phyloP scores from a whole-genome alignment of 2,329 filamentous ascomycete species.

The Exophiala phaeomuriformis region DNA sequence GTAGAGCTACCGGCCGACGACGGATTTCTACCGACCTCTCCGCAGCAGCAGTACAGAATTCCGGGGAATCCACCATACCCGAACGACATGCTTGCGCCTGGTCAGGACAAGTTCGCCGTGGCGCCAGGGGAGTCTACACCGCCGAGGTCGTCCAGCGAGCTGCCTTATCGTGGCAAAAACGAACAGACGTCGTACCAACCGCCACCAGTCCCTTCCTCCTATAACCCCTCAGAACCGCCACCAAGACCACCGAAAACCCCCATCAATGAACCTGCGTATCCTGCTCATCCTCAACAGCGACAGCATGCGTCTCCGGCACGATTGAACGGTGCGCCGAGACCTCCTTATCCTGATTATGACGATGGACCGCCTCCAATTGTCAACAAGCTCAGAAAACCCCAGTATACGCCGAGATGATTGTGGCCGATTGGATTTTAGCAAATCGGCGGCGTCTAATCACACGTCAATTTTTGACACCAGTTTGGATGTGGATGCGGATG shows the following conservation, averaged over 20 bases:
- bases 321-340: slow-evolving; percentile 26
- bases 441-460: no score
- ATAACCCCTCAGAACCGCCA: slow-evolving; percentile 45
- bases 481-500: no score
- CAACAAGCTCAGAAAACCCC: slow-evolving; percentile 79
- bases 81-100: slow-evolving; percentile 40
- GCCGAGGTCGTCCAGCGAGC: slow-evolving; percentile 22
- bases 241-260: slow-evolving; percentile 73
- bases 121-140: slow-evolving; percentile 50
- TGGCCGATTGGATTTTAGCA: no score
- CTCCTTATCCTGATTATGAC: slow-evolving; percentile 75
- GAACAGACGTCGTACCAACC: slow-evolving; percentile 30
- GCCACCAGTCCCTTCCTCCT: slow-evolving; percentile 29
- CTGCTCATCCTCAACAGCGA: slow-evolving; percentile 12
- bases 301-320: slow-evolving; percentile 35
- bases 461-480: no score
- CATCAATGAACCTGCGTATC: slow-evolving; percentile 36
- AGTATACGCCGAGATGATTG: slow-evolving; percentile 40
- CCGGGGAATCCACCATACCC: slow-evolving; percentile 33
- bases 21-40: slow-evolving; percentile 27
- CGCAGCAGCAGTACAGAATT: slow-evolving; percentile 25
- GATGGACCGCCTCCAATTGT: slow-evolving; percentile 68
- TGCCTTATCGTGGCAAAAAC: slow-evolving; percentile 35
- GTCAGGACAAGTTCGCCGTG: slow-evolving; percentile 62
- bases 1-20: slow-evolving; percentile 56